Conservation (phyloP, 2,329 filamentous ascomycete species). For the Anthostomella pinea region DNA sequence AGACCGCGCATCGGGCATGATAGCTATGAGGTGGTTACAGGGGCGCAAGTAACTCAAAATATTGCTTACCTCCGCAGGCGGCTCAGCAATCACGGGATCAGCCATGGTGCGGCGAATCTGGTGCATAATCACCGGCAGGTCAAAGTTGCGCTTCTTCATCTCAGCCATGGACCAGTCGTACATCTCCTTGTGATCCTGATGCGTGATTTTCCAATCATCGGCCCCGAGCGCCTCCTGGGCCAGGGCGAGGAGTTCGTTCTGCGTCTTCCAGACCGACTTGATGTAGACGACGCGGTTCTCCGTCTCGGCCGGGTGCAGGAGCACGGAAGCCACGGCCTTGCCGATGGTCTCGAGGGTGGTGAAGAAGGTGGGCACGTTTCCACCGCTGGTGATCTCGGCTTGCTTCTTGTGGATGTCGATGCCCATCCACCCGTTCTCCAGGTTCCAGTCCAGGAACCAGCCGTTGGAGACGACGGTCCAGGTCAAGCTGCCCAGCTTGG, state of each 20-base stretch:
- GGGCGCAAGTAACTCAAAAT: too few species aligned
- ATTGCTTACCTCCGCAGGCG: too few species aligned
- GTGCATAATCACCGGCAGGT: conserved; percentile 12
- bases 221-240: conserved; percentile 17
- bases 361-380: conserved; percentile 22
- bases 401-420: conserved; percentile 24
- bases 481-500: conserved; percentile 16
- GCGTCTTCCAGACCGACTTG: conserved; percentile 20
- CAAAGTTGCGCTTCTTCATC: conserved; percentile 18
- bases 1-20: too few species aligned
- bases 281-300: conserved; percentile 26
- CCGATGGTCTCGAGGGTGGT: conserved; percentile 27
- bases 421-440: conserved; percentile 20
- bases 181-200: conserved; percentile 14
- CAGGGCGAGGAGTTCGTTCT: conserved; percentile 21
- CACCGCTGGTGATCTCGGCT: conserved; percentile 23
- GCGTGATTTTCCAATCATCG: conserved; percentile 17
- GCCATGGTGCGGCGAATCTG: conserved; percentile 18
- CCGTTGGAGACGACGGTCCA: conserved; percentile 31
- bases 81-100: conserved; percentile 11
- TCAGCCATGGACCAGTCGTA: conserved; percentile 16
- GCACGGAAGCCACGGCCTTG: conserved; percentile 23
- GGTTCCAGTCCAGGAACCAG: conserved; percentile 30
- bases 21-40: too few species aligned
- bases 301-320: conserved; percentile 28